Evolutionary conservation across 208 protist species (phyloP).

Genomic region (Trypanosoma rangeli): DNA sequence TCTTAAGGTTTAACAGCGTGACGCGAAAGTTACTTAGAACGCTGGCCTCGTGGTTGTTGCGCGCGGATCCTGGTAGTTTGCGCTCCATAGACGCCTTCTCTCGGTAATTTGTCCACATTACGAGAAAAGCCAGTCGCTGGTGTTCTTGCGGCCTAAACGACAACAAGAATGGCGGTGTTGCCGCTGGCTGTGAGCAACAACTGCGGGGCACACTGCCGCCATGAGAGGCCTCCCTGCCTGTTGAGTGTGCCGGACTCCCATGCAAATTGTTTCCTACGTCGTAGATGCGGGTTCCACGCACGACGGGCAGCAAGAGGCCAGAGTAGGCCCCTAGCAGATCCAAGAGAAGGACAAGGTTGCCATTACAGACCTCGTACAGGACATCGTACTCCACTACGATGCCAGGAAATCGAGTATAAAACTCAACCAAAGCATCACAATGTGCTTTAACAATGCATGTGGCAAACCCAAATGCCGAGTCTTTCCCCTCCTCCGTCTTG

Average conservation of each 20-base stretch:
- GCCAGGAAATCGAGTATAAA: constrained; percentile 32
- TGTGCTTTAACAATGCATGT: constrained; percentile 4
- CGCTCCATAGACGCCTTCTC: constrained; percentile 39
- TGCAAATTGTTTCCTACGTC: neutral
- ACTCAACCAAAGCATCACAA: neutral
- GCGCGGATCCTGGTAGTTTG: constrained; percentile 33
- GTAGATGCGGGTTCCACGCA: constrained; percentile 44
- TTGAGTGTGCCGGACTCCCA: neutral
- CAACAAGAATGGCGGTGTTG: constrained; percentile 47
- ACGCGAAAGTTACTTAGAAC: constrained; percentile 54
- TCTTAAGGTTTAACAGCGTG: constrained; percentile 37
- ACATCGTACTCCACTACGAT: constrained; percentile 39
- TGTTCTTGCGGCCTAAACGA: constrained; percentile 63
- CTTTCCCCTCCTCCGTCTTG: neutral
- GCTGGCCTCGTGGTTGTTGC: constrained; percentile 37
- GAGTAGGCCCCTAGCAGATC: constrained; percentile 44
- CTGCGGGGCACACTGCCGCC: neutral
- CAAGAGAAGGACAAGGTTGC: constrained; percentile 42
- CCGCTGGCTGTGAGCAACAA: neutral
- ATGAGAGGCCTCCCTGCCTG: constrained; percentile 2
- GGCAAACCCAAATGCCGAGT: constrained; percentile 4
- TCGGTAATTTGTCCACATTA: constrained; percentile 52
- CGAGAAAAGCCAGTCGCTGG: constrained; percentile 55
- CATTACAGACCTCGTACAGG: constrained; percentile 53
- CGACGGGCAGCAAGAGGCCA: constrained; percentile 56